Evolutionary conservation across 1,284 basidiomycete species (phyloP), one percentile per base, ranked within the genome.

Genomic region (Trichosporon inkin): DNA sequence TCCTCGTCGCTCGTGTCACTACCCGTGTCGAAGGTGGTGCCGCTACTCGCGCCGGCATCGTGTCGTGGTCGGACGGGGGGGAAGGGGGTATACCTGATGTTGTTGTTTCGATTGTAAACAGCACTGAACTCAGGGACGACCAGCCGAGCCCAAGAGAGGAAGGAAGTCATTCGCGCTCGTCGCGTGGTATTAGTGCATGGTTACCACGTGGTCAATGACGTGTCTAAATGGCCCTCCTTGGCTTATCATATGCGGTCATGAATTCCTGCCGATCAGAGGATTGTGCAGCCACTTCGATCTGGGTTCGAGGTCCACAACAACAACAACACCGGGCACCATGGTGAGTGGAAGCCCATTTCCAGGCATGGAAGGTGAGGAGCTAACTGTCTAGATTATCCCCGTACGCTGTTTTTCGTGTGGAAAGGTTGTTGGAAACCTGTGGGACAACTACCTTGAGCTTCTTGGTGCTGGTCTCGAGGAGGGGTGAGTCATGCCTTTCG

Each of bases 351-450:
- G n/a, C 22, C 16, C 19, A n/a, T n/a, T 6, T 10, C 10, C 40
- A 20, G 11, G 2, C 10, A 20, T 7, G 3, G 19, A 3, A 10
- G 5, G 10, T 6, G 11, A 17, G 10, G 19, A 41, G 24, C 28
- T 49, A 19, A 35, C 32, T 6, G n/a, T 49, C 61, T 5, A 80
- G 78, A 80, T 80, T 64, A 78, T 80, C 60, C 78, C 78, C 19
- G 77, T 80, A 54, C 69, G 78, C 52, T 80, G 78, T 66, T 95
- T 95, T 75, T 91, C 90, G 32, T 95, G 91, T 71, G 92, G 92
- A 49, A 94, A 94, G 78, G 91, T 95, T 63, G 86, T 94, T 51
- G 90, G 92, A 56, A 91, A 95, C 81, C 89, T 94, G 67, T 95
- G 92, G 92, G 88, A 86, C 64, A 83, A 83, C 28, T 95, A 93